Evolutionary conservation across 306 rosid genomes (phyloP), one percentile per base, ranked within the genome.

Genomic region (Acmispon strigosus): DNA sequence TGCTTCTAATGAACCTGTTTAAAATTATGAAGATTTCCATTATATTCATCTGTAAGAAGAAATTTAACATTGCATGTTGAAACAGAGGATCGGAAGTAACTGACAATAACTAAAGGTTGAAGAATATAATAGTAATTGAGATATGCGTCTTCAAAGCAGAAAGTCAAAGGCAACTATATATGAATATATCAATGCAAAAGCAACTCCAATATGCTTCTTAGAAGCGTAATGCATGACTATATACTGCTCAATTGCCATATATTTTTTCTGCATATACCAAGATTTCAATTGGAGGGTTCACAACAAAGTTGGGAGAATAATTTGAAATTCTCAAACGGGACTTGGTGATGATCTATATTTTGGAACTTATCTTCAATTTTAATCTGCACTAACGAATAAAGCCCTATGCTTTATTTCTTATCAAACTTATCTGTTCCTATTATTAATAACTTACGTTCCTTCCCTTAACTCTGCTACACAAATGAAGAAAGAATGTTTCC

Each of bases 211-310:
- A 42, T 42, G 52, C 53, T 43, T 63, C 4, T 43, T 73, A 49
- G 16, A 72, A 56, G 3, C 24, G 22, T 19, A 73, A 32, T 32
- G 37, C 37, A 57, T 62, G 75, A 75, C 74, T 47, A n/a, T n/a
- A n/a, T n/a, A 67, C 49, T 39, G 62, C 50, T 78, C 17, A 73
- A 78, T 69, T 37, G 63, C 69, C 63, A 75, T 82, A 67, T 81
- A 66, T 17, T n/a, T 61, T 58, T 56, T 37, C 0, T 37, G 63
- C 72, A 82, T 67, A 53, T 58, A 48, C 50, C 60, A 43, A 37
- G 49, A 64, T 18, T 64, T 82, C 75, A 24, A 63, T 62, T 60
- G 72, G 77, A 54, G 48, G 81, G 81, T 42, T 68, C 44, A 47
- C 57, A 47, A 15, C 66, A 39, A 51, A 54, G 54, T 63, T 37